These are phyloP conservation scores for Lagenaria siceraria DNA, from an alignment of 306 rosid genomes.

Conservation along the genomic window DNA sequence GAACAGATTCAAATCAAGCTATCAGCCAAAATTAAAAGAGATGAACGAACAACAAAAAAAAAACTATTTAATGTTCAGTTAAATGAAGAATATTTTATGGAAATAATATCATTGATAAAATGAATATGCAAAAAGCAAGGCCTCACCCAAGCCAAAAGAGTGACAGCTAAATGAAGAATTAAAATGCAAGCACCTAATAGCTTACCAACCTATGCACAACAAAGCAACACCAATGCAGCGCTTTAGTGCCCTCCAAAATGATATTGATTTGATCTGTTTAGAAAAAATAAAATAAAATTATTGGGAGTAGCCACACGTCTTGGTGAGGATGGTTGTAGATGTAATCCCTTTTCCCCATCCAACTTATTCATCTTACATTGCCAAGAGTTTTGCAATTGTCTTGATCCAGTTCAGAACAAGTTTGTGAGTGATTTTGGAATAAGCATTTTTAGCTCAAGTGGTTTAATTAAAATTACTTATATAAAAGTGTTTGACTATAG, in stretches of 20 bases:
- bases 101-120: not conserved
- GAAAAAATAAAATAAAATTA: slow-evolving; percentile 7
- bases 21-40: not conserved
- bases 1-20: not conserved
- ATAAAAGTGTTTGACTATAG: too few species aligned
- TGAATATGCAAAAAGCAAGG: not conserved
- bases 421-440: too few species aligned
- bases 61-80: not conserved
- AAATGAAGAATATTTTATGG: not conserved
- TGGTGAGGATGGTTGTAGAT: not conserved
- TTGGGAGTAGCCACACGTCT: not conserved
- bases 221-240: slow-evolving; percentile 50
- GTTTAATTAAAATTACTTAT: too few species aligned
- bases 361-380: not conserved
- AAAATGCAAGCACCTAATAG: not conserved
- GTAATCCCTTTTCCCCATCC: not conserved
- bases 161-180: not conserved
- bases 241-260: slow-evolving; percentile 54
- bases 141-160: not conserved
- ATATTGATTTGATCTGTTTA: slow-evolving; percentile 61
- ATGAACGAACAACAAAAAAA: not conserved
- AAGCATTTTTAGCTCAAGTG: too few species aligned
- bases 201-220: slow-evolving; percentile 58
- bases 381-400: not conserved
- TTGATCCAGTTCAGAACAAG: not conserved